Evolutionary conservation across 495 filamentous ascomycete species (phyloP).

Genomic region (Neurospora sp.): DNA sequence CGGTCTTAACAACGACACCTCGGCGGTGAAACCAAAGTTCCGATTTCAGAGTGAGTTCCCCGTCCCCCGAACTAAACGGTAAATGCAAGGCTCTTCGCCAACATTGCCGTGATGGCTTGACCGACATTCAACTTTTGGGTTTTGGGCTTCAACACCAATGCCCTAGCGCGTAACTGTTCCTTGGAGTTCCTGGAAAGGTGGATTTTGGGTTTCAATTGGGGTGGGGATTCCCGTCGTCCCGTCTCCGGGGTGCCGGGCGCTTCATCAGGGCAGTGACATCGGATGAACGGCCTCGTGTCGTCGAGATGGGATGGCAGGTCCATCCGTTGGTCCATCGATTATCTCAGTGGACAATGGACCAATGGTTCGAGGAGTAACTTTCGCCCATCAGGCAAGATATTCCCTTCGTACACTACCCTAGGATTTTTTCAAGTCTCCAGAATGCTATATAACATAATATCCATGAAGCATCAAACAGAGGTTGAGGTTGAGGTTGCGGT

Average conservation of each 20-base stretch:
- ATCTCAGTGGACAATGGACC: neutral
- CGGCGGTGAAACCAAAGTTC: neutral
- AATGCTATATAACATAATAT: neutral
- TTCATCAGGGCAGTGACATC: neutral
- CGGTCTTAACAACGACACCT: neutral
- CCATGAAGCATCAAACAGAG: neutral
- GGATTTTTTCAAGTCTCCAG: too few relatives aligned
- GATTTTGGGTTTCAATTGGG: neutral
- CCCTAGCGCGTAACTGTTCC: neutral
- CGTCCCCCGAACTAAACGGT: neutral
- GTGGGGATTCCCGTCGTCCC: neutral
- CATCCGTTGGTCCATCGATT: neutral
- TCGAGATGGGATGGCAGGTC: neutral
- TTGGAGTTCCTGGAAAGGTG: neutral
- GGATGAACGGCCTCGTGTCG: neutral
- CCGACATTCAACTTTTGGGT: neutral
- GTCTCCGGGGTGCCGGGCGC: neutral
- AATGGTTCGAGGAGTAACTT: neutral
- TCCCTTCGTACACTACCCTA: too few relatives aligned
- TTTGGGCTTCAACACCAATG: neutral
- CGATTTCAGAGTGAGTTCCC: neutral
- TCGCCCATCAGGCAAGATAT: too few relatives aligned
- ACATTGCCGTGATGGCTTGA: neutral
- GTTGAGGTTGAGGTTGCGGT: neutral
- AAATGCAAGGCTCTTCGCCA: neutral